Evolutionary conservation across 345 rosid species (phyloP), one percentile per base, ranked within the genome.

Genomic region (Gossypium mustelinum): DNA sequence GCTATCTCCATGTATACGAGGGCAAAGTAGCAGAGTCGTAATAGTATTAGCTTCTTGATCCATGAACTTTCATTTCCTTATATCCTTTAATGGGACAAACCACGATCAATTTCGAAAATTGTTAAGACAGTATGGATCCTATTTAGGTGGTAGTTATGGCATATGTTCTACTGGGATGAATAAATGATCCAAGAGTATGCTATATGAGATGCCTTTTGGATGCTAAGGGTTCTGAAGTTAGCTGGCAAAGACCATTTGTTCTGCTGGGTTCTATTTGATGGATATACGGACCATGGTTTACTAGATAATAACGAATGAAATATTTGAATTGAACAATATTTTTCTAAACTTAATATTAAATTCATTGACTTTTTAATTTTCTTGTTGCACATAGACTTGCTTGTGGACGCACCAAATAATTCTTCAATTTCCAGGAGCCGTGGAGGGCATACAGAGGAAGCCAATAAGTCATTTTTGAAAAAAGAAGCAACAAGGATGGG

Each of bases 361-460:
- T 41, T 68, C 34, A 11, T 56, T 71, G 60, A 70, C 64, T 9
- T 27, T 55, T 55, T 41, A 27, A 9, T n/a, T 51, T 20, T 56
- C 64, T 70, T 54, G 50, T 56, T 71, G 29, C 44, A 61, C 27
- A 47, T 66, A 80, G 84, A 74, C 5, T 56, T 50, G 73, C 24
- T 65, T 57, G 60, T 74, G 45, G 59, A 75, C 58, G 18, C 72
- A 52, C 67, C 75, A 20, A 74, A 68, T 62, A 69, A 60, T 65
- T 75, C 78, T 13, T 74, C 73, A 2, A 17, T 57, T 55, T 65
- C 82, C 66, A 48, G 73, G 80, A 81, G 69, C 7, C 64, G 72
- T 50, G 52, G 60, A 22, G 74, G 68, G 73, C 81, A 62, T 72
- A 55, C 16, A 48, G 75, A 79, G 79, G 85, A 79, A 77, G 54